Conservation (phyloP, 192 early-diverging fungal genomes). For the Umbelopsis ramanniana region DNA sequence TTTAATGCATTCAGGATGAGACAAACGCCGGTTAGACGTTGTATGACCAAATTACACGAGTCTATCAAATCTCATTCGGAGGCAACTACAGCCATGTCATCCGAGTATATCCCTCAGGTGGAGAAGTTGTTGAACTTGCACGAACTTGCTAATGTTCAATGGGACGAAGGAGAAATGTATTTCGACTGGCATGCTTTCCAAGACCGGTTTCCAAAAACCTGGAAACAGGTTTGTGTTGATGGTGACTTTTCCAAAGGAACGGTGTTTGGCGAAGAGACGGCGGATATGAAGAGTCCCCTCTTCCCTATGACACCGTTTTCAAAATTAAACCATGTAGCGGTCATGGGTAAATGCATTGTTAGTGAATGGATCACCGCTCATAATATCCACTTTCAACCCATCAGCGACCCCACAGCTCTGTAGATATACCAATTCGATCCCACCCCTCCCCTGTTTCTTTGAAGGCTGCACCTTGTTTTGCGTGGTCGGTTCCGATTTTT, state of each 20-base stretch:
- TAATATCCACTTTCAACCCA: slow-evolving; percentile 19
- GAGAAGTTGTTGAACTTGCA: slow-evolving; percentile 10
- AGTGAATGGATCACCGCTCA: slow-evolving; percentile 14
- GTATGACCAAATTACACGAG: slow-evolving; percentile 16
- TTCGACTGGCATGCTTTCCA: slow-evolving; percentile 15
- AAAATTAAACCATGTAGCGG: slow-evolving; percentile 14
- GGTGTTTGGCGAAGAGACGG: slow-evolving; percentile 4
- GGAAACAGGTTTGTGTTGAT: slow-evolving; percentile 16
- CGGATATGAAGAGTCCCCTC: slow-evolving; percentile 7
- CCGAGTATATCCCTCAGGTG: slow-evolving; percentile 5
- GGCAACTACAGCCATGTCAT: slow-evolving; percentile 1
- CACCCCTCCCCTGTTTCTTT: neutral
- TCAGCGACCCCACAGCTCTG: slow-evolving; percentile 19
- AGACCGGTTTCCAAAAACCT: slow-evolving; percentile 10
- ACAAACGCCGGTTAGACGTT: slow-evolving; percentile 8
- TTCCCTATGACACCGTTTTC: slow-evolving; percentile 14
- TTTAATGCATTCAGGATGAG: slow-evolving; percentile 12
- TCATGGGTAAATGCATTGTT: slow-evolving; percentile 16
- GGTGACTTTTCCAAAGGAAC: slow-evolving; percentile 15
- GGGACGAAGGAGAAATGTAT: slow-evolving; percentile 13
- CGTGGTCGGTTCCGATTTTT: neutral
- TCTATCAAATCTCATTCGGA: neutral
- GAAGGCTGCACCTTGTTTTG: neutral
- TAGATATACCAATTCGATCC: slow-evolving; percentile 5
- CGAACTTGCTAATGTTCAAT: slow-evolving; percentile 15